Evolutionary conservation across 176 grass and related monocot genomes (phyloP).

Genomic region (Zea mays): DNA sequence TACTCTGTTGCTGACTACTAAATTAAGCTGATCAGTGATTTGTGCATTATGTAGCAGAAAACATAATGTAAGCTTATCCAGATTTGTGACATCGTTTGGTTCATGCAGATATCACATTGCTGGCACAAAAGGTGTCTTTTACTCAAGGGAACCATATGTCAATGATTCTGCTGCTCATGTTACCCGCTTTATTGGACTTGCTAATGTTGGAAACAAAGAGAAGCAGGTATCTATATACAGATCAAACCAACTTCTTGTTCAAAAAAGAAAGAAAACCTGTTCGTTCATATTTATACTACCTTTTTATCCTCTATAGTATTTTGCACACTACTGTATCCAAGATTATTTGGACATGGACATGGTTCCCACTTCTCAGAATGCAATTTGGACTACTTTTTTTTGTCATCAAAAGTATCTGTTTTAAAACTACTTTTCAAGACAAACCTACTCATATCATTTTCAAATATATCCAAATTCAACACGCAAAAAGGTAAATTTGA

Average conservation of each 20-base stretch:
- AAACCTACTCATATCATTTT: not conserved
- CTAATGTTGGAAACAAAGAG: conserved; percentile 87
- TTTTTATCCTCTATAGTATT: not conserved
- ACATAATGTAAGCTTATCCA: not conserved
- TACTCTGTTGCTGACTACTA: conserved; percentile 10
- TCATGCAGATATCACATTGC: conserved; percentile 85
- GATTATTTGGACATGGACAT: not conserved
- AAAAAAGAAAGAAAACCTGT: not conserved
- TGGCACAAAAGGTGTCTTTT: conserved; percentile 85
- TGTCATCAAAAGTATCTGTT: not conserved
- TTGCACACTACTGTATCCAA: conserved; percentile 5
- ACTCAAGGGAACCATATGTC: conserved; percentile 77
- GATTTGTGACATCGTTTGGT: conserved; percentile 16
- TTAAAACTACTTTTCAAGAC: not conserved
- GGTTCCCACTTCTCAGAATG: not conserved
- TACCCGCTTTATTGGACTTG: conserved; percentile 93
- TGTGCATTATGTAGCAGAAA: not conserved
- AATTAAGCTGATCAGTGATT: not conserved
- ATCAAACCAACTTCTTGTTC: not conserved
- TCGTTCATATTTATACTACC: conserved; percentile 16
- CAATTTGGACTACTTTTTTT: not conserved
- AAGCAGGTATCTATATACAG: conserved; percentile 61
- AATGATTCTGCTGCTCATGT: conserved; percentile 73
- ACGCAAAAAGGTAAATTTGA: not conserved
- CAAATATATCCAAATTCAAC: not conserved